Base-by-base conservation (phyloP, 1,284 basidiomycete genomes). In the Ganoderma sinense region DNA sequence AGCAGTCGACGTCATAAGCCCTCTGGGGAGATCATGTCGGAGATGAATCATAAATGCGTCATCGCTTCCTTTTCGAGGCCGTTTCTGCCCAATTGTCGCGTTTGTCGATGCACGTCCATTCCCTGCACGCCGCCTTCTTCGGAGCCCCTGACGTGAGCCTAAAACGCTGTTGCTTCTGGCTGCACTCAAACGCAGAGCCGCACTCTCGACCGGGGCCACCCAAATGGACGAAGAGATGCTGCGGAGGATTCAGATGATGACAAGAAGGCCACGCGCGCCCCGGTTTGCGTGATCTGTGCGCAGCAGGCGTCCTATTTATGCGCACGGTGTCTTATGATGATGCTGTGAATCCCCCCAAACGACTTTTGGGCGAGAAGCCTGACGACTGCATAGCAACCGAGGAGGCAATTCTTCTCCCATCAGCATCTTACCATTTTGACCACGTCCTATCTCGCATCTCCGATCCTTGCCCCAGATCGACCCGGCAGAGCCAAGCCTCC, bases 11-110 rank as follows among this genome's bases (percentile, higher is more conserved):
- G 72, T 77, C 82, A 75, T 80, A 78, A 75, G 73, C 68, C 68
- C 69, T 67, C 62, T 63, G 80, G 81, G 69, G 81, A 82, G 79
- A 86, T 83, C 72, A 81, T 82, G 69, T 84, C 86, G 78, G 84
- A 82, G 80, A 86, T 86, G 80, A 83, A 78, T 29, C 84, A 45
- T 43, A 14, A n/a, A 5, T 84, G 76, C 85, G 86, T 74, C 72
- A 74, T 43, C 40, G 45, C 64, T 68, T 39, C 67, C 67, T 51
- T 66, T 40, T 59, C 4, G 16, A 36, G 63, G 18, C 64, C 36
- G 39, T 43, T 53, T 39, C 56, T 16, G 36, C 58, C 62, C 23
- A 69, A 51, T 53, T 62, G 41, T 60, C n/a, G 51, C 51, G 20
- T 59, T 23, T 45, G 53, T 31, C 53, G 53, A 20, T 33, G 14